Evolutionary conservation across 371 early-diverging fungal species (phyloP).

Genomic region (Batrachochytrium dendrobatidis): DNA sequence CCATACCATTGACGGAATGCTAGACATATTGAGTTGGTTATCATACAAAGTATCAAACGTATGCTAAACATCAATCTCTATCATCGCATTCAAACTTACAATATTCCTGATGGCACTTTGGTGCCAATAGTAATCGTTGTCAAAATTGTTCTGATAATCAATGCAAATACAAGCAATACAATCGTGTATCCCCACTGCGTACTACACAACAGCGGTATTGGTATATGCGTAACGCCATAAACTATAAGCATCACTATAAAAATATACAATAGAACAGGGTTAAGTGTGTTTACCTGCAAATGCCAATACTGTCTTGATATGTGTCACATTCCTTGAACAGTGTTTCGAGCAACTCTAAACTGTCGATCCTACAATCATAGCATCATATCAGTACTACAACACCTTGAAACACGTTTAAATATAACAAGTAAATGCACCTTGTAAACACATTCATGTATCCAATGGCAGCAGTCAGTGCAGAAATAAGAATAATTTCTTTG

Average conservation of each 20-base stretch:
- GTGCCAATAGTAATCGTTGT: conserved; percentile 33
- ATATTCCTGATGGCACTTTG: conserved; percentile 81
- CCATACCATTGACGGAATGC: conserved; percentile 87
- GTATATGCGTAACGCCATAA: too few species aligned
- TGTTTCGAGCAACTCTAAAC: conserved; percentile 64
- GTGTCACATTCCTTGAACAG: conserved; percentile 77
- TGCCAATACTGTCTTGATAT: conserved; percentile 21
- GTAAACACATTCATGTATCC: conserved; percentile 53
- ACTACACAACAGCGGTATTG: background rate
- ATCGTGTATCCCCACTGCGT: conserved; percentile 5
- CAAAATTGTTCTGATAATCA: conserved; percentile 19
- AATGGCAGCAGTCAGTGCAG: conserved; percentile 64
- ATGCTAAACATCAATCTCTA: background rate
- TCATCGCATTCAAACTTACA: conserved; percentile 24
- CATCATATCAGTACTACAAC: background rate
- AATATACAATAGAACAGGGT: background rate
- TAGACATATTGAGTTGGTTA: too few species aligned
- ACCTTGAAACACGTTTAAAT: background rate
- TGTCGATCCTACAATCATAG: conserved; percentile 23
- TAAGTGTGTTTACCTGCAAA: conserved; percentile 20
- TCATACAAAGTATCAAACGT: background rate
- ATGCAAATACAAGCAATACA: conserved; percentile 14
- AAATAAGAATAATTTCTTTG: conserved; percentile 63
- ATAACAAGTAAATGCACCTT: conserved; percentile 9
- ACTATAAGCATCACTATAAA: too few species aligned